These are phyloP conservation scores for carrot (Daucus carota) DNA, from an alignment of 129 eudicot genomes.

Conservation along the genomic window DNA sequence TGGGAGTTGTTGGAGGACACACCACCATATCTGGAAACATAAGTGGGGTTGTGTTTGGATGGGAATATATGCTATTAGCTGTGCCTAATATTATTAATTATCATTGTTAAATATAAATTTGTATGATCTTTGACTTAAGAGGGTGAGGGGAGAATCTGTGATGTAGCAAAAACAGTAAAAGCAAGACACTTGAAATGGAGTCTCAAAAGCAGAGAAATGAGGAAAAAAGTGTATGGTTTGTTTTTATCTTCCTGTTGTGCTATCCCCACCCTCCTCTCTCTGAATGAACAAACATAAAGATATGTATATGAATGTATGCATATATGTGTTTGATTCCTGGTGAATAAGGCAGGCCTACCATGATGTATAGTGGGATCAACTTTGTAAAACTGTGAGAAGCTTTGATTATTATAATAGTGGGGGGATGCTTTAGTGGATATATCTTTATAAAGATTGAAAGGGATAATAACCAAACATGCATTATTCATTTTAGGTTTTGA, in stretches of 20 bases:
- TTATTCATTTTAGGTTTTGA: constrained; percentile 10
- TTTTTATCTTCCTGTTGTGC: constrained; percentile 64
- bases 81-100: constrained; percentile 35
- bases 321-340: constrained; percentile 32
- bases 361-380: constrained; percentile 56
- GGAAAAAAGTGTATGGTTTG: constrained; percentile 70
- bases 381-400: constrained; percentile 40
- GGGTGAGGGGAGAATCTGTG: constrained; percentile 70
- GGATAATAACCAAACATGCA: constrained; percentile 34
- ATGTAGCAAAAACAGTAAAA: constrained; percentile 85
- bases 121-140: constrained; percentile 61
- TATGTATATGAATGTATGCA: background rate
- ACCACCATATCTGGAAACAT: constrained; percentile 90
- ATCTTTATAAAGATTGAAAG: constrained; percentile 43
- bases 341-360: constrained; percentile 74
- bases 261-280: constrained; percentile 2
- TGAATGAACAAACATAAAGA: background rate
- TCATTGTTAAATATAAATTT: background rate
- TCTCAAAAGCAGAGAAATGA: constrained; percentile 61
- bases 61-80: constrained; percentile 94
- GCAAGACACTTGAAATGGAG: constrained; percentile 67
- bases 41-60: constrained; percentile 68
- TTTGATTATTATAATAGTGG: constrained; percentile 39
- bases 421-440: constrained; percentile 42
- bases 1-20: constrained; percentile 55